Percentiles rank a stretch among this genome's conserved stretches.
Conservation (phyloP, 1,284 basidiomycete species). For the Microbotryum scabiosae region DNA sequence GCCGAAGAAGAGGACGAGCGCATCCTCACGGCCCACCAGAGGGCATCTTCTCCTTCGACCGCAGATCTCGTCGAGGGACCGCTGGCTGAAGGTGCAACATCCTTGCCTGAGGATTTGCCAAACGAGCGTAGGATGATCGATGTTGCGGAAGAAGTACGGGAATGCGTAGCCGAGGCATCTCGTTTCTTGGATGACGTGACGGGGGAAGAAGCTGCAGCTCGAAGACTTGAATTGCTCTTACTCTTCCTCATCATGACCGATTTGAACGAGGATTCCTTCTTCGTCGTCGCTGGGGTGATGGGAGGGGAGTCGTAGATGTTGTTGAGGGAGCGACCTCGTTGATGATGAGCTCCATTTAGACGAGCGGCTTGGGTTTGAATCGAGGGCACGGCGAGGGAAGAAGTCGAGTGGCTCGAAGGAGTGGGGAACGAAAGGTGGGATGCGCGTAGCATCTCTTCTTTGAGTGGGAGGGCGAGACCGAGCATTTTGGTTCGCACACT, state of each 20-base stretch:
- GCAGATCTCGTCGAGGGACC: too few species aligned
- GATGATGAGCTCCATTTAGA: neutral
- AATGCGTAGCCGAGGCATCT: neutral
- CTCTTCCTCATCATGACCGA: conserved; percentile 20
- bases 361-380: conserved; percentile 1
- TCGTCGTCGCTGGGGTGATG: neutral
- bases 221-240: conserved; percentile 1
- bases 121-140: conserved; percentile 13
- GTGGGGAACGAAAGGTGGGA: neutral
- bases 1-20: neutral
- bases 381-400: neutral
- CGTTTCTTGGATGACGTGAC: too few species aligned
- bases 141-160: conserved; percentile 3
- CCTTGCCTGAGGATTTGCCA: conserved; percentile 5
- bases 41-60: conserved; percentile 3
- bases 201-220: too few species aligned
- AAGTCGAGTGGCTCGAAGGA: neutral
- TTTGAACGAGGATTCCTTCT: conserved; percentile 17
- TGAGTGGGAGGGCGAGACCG: conserved; percentile 18
- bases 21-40: conserved; percentile 16
- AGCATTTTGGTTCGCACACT: conserved; percentile 24
- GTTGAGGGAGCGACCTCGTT: conserved; percentile 16
- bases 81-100: neutral
- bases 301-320: conserved; percentile 3
- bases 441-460: conserved; percentile 27